These are phyloP conservation scores for Paratinospora sagittata DNA, from an alignment of 164 flowering plant genomes.

Conservation along the genomic window DNA sequence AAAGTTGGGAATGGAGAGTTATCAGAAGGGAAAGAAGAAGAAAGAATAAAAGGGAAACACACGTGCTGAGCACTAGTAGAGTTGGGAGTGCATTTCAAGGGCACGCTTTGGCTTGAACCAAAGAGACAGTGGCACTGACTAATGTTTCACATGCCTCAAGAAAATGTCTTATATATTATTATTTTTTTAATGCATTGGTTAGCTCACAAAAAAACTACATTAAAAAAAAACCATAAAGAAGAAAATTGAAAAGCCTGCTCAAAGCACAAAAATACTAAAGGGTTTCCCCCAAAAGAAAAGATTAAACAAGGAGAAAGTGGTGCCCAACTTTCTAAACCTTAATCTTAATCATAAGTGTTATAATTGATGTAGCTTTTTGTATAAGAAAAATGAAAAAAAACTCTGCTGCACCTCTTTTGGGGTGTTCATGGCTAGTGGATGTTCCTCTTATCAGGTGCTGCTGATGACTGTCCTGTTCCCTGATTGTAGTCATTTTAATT, in stretches of 20 bases:
- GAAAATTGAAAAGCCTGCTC: constrained; percentile 22
- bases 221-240: constrained; percentile 21
- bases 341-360: constrained; percentile 56
- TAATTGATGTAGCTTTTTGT: constrained; percentile 41
- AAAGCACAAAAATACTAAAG: constrained; percentile 18
- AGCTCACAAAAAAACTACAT: constrained; percentile 13
- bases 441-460: constrained; percentile 19
- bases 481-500: neutral
- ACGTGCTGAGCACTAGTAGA: constrained; percentile 48
- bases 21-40: constrained; percentile 1
- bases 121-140: constrained; percentile 70
- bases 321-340: constrained; percentile 33
- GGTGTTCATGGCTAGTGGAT: constrained; percentile 3
- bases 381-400: constrained; percentile 15
- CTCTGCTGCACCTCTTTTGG: constrained; percentile 9
- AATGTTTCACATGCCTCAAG: constrained; percentile 33
- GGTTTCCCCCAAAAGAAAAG: too few relatives aligned
- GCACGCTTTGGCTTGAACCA: constrained; percentile 91
- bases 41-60: constrained; percentile 22
- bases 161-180: constrained; percentile 81
- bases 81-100: constrained; percentile 46
- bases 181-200: constrained; percentile 48
- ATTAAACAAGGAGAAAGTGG: constrained; percentile 24
- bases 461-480: constrained; percentile 11
- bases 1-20: neutral